Evolutionary conservation across 805 yeast species (phyloP).

Genomic region (Teunomyces stri): DNA sequence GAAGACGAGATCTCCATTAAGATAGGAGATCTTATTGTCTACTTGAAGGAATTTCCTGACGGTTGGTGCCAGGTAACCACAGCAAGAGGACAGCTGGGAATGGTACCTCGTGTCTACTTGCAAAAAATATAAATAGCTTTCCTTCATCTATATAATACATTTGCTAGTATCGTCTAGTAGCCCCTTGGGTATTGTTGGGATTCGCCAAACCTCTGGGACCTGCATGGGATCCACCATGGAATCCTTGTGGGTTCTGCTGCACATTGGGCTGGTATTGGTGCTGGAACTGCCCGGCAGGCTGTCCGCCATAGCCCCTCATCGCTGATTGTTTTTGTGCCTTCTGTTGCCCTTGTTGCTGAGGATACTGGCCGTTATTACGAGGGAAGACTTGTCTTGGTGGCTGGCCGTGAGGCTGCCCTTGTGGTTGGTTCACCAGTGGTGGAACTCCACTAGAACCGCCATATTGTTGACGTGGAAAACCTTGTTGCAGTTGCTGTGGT

Average conservation of each 20-base stretch:
- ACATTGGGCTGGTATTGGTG: constrained; percentile 10
- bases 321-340: constrained; percentile 6
- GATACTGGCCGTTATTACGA: constrained; percentile 9
- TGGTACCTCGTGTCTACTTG: constrained; percentile 34
- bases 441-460: constrained; percentile 7
- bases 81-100: constrained; percentile 20
- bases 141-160: neutral
- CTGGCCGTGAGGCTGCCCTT: constrained; percentile 4
- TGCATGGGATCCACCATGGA: neutral
- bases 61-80: constrained; percentile 39
- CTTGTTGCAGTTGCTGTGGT: constrained; percentile 9
- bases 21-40: constrained; percentile 28
- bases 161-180: constrained; percentile 7
- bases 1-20: constrained; percentile 33
- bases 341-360: constrained; percentile 4
- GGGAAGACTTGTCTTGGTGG: constrained; percentile 6
- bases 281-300: constrained; percentile 6
- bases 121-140: constrained; percentile 6
- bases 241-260: neutral
- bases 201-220: neutral
- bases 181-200: neutral
- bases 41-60: constrained; percentile 27
- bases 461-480: constrained; percentile 12
- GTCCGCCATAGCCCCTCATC: constrained; percentile 8
- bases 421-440: constrained; percentile 8